Conservation (phyloP, 176 grass and related monocot genomes). For the Cocos nucifera region DNA sequence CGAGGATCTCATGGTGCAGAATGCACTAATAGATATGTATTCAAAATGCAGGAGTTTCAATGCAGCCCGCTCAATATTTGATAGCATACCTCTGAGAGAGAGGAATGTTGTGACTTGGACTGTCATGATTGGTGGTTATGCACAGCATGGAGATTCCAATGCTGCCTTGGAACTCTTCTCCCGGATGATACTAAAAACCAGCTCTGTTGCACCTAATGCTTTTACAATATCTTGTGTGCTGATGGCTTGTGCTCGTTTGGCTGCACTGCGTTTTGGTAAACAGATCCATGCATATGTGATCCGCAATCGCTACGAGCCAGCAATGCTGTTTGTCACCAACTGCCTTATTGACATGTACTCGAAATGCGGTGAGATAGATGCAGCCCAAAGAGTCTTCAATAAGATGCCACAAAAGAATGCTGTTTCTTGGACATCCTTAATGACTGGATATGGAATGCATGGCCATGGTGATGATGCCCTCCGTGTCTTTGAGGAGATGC, state of each 20-base stretch:
- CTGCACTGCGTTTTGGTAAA: constrained; percentile 56
- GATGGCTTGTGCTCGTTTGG: constrained; percentile 78
- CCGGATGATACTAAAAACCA: constrained; percentile 41
- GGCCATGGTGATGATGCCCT: constrained; percentile 54
- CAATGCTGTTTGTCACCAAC: constrained; percentile 53
- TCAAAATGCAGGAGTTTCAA: constrained; percentile 69
- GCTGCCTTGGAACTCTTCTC: constrained; percentile 57
- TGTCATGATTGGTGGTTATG: constrained; percentile 86
- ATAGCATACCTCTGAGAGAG: constrained; percentile 39
- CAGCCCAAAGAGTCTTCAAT: constrained; percentile 65
- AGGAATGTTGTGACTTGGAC: constrained; percentile 85
- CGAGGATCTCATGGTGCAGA: constrained; percentile 68
- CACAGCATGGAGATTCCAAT: constrained; percentile 70
- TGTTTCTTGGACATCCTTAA: constrained; percentile 84
- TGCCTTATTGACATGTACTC: constrained; percentile 90
- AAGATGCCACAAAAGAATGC: constrained; percentile 47
- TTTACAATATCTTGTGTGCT: constrained; percentile 67
- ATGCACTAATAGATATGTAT: constrained; percentile 89
- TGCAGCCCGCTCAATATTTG: constrained; percentile 47
- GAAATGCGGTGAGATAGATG: constrained; percentile 60
- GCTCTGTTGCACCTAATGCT: constrained; percentile 46
- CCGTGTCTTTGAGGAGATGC: constrained; percentile 71
- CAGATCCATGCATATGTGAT: constrained; percentile 75
- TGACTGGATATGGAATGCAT: constrained; percentile 85
- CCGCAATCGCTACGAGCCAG: constrained; percentile 25